These are phyloP conservation scores for Favolaschia claudopus DNA, from an alignment of 768 basidiomycete genomes.

Conservation along the genomic window DNA sequence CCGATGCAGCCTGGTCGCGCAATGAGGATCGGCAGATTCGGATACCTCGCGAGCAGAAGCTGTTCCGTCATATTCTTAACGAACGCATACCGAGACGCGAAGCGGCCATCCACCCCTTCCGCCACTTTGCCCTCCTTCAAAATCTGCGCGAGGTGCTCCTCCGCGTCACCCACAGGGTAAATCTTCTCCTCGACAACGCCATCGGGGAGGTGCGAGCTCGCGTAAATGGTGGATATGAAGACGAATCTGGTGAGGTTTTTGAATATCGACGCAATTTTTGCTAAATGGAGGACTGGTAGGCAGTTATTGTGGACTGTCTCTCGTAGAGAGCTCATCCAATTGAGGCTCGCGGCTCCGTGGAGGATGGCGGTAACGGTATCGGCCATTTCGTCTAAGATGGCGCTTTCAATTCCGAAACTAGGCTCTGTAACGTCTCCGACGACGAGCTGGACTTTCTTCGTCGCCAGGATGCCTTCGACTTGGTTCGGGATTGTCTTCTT, in stretches of 20 bases:
- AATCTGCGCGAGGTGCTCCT: background rate
- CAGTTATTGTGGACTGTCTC: background rate
- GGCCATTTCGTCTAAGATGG: background rate
- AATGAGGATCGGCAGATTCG: too few relatives aligned
- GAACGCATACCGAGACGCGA: too few relatives aligned
- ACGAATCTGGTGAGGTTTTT: background rate
- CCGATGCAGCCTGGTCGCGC: too few relatives aligned
- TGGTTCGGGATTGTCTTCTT: background rate
- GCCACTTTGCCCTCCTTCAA: too few relatives aligned
- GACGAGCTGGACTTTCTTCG: background rate
- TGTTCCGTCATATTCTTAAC: too few relatives aligned
- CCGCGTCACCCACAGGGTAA: slow-evolving; percentile 1
- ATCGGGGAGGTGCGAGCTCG: background rate
- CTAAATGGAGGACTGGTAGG: background rate
- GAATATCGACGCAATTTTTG: background rate
- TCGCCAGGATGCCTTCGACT: background rate
- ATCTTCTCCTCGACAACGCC: slow-evolving; percentile 2
- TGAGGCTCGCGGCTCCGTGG: slow-evolving; percentile 4
- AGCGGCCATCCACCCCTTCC: too few relatives aligned
- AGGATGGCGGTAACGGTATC: background rate
- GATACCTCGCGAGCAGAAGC: too few relatives aligned
- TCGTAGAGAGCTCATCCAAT: background rate
- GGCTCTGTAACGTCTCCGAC: background rate
- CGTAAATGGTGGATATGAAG: slow-evolving; percentile 2
- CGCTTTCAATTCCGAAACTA: background rate